Base-by-base conservation (phyloP, 2,329 filamentous ascomycete genomes). In the Geoglossum cookeanum region DNA sequence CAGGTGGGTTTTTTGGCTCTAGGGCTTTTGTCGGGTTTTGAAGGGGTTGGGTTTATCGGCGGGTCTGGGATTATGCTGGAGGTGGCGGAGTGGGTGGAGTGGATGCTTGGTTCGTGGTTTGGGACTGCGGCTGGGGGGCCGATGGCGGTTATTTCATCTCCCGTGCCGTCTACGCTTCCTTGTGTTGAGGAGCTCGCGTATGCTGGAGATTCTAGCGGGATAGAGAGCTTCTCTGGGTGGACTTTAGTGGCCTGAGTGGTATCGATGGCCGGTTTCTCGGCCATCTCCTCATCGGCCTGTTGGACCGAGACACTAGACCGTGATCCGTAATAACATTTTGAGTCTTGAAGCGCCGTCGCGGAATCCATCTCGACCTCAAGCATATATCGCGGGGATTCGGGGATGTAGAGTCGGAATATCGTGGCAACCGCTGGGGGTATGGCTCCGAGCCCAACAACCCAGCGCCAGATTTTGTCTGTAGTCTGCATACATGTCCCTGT, bases 351-450 rank as follows among this genome's bases (percentile, higher is more conserved):
- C 9, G 79, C 79, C 48, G 77, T 74, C 4, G 74, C 73, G 0
- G 79, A 76, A 62, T 82, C 79, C 63, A 78, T 76, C 61, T 79
- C 79, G 60, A 84, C 79, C 62, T 84, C 81, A 32, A 83, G 74
- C 8, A 78, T 77, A 66, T 81, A 85, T 35, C 83, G 72, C 3
- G 80, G 80, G 58, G 78, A 81, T 65, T 85, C 81, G 42, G 80
- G 81, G 47, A 84, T 76, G 60, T 80, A 79, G 65, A 84, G 80
- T 17, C 81, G 78, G 63, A 84, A 84, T 44, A 81, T 71, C 59
- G 83, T 79, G 61, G 81, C 81, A 7, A 84, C 69, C 11, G 80
- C 69, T 3, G 80, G 81, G 0, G 81, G 81, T 0, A 83, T 72
- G 7, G 80, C 80, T 5, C 81, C 81, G 0, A 81, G 77, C 1